Evolutionary conservation across 2,329 filamentous ascomycete species (phyloP), one percentile per base, ranked within the genome.

Genomic region (Fusarium coicis): DNA sequence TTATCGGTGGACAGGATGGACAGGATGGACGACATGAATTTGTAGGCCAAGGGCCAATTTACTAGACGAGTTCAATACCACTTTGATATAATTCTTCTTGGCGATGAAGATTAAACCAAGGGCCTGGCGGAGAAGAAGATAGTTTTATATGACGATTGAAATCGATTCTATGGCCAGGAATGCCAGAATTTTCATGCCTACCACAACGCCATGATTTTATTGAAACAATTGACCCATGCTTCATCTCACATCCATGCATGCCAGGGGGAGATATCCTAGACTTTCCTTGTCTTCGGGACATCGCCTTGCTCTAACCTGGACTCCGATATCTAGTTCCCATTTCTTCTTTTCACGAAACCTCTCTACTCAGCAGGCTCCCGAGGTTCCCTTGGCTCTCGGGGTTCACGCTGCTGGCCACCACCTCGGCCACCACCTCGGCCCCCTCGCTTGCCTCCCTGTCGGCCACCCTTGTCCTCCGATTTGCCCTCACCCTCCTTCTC

Each of bases 401-500:
- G 84, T 74, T 85, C 84, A 40, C 84, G 77, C 72, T 87, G 81
- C 56, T 87, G 86, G 80, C 90, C 84, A 55, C 85, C 85, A 52
- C 86, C 84, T 58, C 84, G 82, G 47, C 89, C 83, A 55, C 85
- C 84, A 43, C 88, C 86, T 44, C 88, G 83, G 37, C 86, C 83
- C 34, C 85, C 85, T 65, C 88, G 84, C 79, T 87, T 86, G 44
- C 85, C 86, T 23, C 84, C 86, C 32, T 86, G 84, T 74, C 88
- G 85, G 47, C 83, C 83, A 54, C 81, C 81, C 66, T 85, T 84
- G 53, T 83, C 85, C 54, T 85, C 85, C 26, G 75, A 75, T 83
- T 85, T 88, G 72, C 81, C 81, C 78, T 88, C 86, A 49, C 82
- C 84, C 23, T 86, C 85, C 79, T 87, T 87, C 46, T 88, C 87